Conservation (phyloP, 2,329 filamentous ascomycete species). For the Chaetomiaceae sp. region DNA sequence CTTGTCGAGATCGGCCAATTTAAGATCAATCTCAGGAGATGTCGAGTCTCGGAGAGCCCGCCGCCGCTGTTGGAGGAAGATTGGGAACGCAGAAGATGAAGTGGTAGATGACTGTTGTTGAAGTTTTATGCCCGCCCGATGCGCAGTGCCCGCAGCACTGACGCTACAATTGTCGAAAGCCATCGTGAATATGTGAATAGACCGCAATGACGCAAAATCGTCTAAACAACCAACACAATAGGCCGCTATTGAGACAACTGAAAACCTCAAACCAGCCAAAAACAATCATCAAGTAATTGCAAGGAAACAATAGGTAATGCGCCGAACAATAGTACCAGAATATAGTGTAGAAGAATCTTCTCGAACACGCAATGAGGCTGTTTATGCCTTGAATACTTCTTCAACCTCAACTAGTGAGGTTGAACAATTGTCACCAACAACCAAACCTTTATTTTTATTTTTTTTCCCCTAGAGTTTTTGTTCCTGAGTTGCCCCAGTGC, state of each 20-base stretch:
- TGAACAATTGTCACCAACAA: background rate
- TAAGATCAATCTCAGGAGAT: background rate
- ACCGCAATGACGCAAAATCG: no score
- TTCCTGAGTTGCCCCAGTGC: background rate
- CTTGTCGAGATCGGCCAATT: background rate
- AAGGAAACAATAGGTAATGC: background rate
- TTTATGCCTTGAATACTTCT: background rate
- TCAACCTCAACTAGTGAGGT: slow-evolving; percentile 8
- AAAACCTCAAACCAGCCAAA: no score
- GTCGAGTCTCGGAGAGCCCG: slow-evolving; percentile 2
- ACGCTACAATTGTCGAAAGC: slow-evolving; percentile 13
- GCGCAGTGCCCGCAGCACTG: slow-evolving; percentile 9
- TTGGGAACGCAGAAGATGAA: background rate
- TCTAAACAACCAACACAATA: background rate
- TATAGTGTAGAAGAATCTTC: background rate
- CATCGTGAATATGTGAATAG: slow-evolving; percentile 10
- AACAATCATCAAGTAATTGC: background rate
- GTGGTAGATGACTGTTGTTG: background rate
- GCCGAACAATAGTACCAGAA: no score
- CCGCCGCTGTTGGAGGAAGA: slow-evolving; percentile 2
- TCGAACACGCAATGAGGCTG: background rate
- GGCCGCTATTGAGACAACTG: background rate
- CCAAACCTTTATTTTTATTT: slow-evolving; percentile 1
- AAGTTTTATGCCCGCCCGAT: background rate
- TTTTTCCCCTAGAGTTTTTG: no score